Conservation (phyloP, 139 green algal genomes). For the Dunaliella primolecta region DNA sequence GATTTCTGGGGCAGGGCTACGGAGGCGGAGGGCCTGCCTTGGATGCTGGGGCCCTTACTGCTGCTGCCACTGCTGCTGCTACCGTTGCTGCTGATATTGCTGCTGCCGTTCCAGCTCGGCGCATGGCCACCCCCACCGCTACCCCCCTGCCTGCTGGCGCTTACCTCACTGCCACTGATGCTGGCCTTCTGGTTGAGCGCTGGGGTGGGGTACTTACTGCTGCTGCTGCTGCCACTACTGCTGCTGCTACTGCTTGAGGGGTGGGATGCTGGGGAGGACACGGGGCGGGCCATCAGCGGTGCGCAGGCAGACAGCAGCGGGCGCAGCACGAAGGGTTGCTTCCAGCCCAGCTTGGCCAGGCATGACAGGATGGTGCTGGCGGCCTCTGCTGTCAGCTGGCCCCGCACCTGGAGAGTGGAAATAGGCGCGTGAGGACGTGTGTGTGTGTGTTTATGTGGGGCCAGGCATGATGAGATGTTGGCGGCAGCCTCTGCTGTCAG, state of each 20-base stretch:
- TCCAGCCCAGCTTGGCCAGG: neutral
- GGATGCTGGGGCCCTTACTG: neutral
- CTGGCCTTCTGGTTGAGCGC: neutral
- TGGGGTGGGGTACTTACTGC: neutral
- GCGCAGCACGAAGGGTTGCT: neutral
- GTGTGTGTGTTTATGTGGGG: neutral
- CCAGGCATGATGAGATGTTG: neutral
- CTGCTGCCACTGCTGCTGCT: neutral
- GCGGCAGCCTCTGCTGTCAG: neutral
- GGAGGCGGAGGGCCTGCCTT: neutral
- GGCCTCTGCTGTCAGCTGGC: neutral
- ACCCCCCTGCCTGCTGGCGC: neutral
- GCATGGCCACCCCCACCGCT: neutral
- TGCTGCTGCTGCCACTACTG: neutral
- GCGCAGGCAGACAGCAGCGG: neutral
- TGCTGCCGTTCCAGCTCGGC: too few species aligned
- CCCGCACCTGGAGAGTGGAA: neutral
- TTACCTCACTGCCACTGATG: neutral
- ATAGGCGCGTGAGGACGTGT: too few species aligned
- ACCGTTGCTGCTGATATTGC: neutral
- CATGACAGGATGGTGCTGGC: neutral
- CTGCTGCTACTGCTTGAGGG: neutral
- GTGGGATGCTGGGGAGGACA: neutral
- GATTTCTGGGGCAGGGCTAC: neutral
- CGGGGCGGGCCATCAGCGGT: neutral